Evolutionary conservation across 148 eudicot genomes (phyloP), one percentile per base, ranked within the genome.

Genomic region (Diospyros kaki): DNA sequence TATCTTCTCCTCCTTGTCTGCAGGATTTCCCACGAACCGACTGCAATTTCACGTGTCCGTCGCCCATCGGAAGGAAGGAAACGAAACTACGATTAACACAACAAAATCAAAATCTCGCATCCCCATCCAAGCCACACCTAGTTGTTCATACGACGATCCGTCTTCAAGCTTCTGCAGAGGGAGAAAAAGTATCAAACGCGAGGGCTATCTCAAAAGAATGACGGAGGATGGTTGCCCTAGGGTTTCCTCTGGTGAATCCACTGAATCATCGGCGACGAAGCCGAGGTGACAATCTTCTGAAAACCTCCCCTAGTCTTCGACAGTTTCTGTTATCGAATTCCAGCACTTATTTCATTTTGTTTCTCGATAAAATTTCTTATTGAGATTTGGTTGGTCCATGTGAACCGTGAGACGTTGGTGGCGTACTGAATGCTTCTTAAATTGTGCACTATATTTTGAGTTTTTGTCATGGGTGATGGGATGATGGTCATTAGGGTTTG

Each of bases 231-330:
- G 42, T 81, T 80, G 75, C 28, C 55, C 81, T 58, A 82, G 80
- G 76, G 84, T 84, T 82, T 85, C 88, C 18, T 75, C 89, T 1
- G 73, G 79, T 15, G 81, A 84, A 60, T 83, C 86, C 39, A 52
- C 11, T 42, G 86, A 86, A 58, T 73, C 86, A 18, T 82, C 92
- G 6, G 66, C 81, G 10, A 71, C 89, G 9, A 90, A 88, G 73
- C 90, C 78, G 68, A 84, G 95, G 95, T 90, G 13, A 44, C 10
- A 0, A 45, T 46, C 58, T 67, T 66, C 10, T 64, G 6, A 14
- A 7, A 12, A 59, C 42, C 18, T 59, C 69, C 64, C 51, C 67
- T 48, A 13, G 44, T 38, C 10, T 55, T 60, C 51, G 3, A 6
- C 13, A 15, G 0, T 63, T 63, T 59, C 2, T 0, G 8, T 12